Percentiles rank a stretch among this genome's conserved stretches.
Conservation (phyloP, 1,139 yeast genomes). For the Trichomonascaceae sp. region DNA sequence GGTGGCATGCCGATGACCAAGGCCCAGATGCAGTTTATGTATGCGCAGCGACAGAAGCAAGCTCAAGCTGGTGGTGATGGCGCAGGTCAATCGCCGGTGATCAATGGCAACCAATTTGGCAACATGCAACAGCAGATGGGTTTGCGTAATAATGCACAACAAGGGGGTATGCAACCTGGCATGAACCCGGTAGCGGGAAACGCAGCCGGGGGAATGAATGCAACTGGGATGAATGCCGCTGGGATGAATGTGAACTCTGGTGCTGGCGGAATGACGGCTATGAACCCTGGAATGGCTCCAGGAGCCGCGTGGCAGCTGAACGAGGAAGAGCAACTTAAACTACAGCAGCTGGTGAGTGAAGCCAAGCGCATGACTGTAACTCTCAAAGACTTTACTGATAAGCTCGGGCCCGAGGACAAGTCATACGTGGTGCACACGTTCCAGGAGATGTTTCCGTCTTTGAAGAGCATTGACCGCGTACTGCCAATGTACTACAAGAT, state of each 20-base stretch:
- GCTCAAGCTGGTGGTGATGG: too few species aligned
- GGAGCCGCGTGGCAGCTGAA: slow-evolving; percentile 14
- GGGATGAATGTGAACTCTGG: background rate
- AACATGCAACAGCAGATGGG: slow-evolving; percentile 1
- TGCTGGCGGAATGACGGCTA: background rate
- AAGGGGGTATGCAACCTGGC: background rate
- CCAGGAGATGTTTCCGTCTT: slow-evolving; percentile 46
- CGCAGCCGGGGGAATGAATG: background rate
- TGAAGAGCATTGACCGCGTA: slow-evolving; percentile 57
- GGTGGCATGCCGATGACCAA: background rate
- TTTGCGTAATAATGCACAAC: background rate
- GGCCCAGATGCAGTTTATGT: slow-evolving; percentile 12
- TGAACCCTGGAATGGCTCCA: slow-evolving; percentile 5
- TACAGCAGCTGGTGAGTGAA: slow-evolving; percentile 54
- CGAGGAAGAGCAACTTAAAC: slow-evolving; percentile 39
- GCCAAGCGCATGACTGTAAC: slow-evolving; percentile 55
- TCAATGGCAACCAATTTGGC: slow-evolving; percentile 1
- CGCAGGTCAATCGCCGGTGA: too few species aligned
- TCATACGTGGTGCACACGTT: slow-evolving; percentile 46
- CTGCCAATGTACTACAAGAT: slow-evolving; percentile 66
- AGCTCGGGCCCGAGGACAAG: slow-evolving; percentile 51
- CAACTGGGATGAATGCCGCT: background rate
- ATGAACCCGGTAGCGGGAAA: background rate
- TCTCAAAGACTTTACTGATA: slow-evolving; percentile 49
- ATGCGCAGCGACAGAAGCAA: slow-evolving; percentile 3